Evolutionary conservation across 1,139 yeast genomes (phyloP).

Genomic region (Saccharomycopsis crataegensis): DNA sequence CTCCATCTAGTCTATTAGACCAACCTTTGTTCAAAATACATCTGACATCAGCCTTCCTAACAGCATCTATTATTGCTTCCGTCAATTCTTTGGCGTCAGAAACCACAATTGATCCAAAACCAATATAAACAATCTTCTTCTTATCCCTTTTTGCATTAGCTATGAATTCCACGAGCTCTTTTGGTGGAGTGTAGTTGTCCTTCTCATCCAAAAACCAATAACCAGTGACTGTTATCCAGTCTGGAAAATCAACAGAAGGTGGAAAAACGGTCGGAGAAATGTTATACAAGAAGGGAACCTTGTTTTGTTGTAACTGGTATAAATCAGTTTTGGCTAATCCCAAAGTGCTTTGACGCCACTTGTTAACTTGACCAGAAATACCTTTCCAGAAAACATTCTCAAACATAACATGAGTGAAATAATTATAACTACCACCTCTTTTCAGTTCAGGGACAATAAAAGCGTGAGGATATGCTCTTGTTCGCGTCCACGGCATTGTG

Average conservation of each 20-base stretch:
- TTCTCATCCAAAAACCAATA: constrained; percentile 90
- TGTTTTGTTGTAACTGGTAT: constrained; percentile 62
- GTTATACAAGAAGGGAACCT: constrained; percentile 83
- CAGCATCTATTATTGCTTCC: constrained; percentile 70
- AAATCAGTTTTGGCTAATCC: constrained; percentile 63
- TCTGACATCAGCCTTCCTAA: constrained; percentile 67
- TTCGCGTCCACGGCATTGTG: constrained; percentile 98
- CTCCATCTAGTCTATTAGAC: constrained; percentile 62
- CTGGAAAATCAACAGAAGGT: constrained; percentile 88
- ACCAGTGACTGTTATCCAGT: constrained; percentile 92
- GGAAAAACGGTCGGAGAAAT: constrained; percentile 84
- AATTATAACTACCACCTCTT: constrained; percentile 87
- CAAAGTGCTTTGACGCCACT: constrained; percentile 71
- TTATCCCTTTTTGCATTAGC: constrained; percentile 49
- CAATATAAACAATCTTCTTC: constrained; percentile 79
- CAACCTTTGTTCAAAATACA: constrained; percentile 92
- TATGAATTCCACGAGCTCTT: constrained; percentile 53
- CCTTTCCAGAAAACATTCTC: constrained; percentile 95
- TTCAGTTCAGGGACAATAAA: constrained; percentile 91
- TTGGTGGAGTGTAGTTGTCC: constrained; percentile 53
- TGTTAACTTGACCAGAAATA: constrained; percentile 78
- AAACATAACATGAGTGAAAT: constrained; percentile 84
- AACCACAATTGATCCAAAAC: constrained; percentile 94
- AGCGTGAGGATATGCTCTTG: constrained; percentile 94
- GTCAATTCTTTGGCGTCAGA: constrained; percentile 74